Evolutionary conservation across 176 grass and related monocot genomes (phyloP).

Genomic region (Bothriochloa decipiens): DNA sequence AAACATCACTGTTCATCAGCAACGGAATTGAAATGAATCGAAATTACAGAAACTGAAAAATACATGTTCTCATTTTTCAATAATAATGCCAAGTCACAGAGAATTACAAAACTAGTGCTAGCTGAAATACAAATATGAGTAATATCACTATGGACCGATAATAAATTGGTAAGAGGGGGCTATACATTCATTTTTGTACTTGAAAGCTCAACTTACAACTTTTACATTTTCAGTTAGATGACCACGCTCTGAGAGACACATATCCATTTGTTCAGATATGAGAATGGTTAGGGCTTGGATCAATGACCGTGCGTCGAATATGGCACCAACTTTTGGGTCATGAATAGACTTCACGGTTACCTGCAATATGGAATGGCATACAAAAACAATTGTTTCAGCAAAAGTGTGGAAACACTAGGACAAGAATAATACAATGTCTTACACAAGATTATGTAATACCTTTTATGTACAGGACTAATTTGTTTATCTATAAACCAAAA

Average conservation of each 20-base stretch:
- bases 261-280: slow-evolving; percentile 42
- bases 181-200: background rate
- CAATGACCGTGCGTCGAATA: slow-evolving; percentile 72
- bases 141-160: background rate
- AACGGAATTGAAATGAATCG: slow-evolving; percentile 8
- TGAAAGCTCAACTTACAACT: slow-evolving; percentile 28
- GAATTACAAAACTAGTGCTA: slow-evolving; percentile 26
- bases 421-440: background rate
- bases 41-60: background rate
- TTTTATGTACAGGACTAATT: slow-evolving; percentile 4
- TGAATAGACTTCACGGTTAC: slow-evolving; percentile 55
- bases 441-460: background rate
- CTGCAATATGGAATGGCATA: slow-evolving; percentile 51
- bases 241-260: slow-evolving; percentile 16
- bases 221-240: slow-evolving; percentile 53
- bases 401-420: background rate
- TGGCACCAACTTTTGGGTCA: slow-evolving; percentile 57
- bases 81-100: background rate
- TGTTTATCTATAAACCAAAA: background rate
- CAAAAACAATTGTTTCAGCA: background rate
- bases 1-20: slow-evolving; percentile 28
- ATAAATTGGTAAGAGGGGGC: background rate
- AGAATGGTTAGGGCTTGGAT: slow-evolving; percentile 72
- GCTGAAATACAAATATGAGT: slow-evolving; percentile 10
- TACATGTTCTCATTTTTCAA: background rate